These are phyloP conservation scores for Oenanthe javanica DNA, from an alignment of 140 eudicot species.

Conservation along the genomic window DNA sequence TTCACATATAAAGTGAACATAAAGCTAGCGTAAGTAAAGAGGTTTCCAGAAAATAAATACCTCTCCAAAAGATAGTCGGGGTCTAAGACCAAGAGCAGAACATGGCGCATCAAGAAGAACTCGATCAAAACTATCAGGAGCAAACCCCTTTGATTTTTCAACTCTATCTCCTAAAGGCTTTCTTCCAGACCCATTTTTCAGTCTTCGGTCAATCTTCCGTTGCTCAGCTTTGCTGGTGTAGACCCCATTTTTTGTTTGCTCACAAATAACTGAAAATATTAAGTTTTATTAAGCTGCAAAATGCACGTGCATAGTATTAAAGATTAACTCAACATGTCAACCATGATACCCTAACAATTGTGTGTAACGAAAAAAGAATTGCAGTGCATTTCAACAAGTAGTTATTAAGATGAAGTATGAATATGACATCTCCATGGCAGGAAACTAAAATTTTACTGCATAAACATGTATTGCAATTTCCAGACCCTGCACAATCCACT, in stretches of 20 bases:
- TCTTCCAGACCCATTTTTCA: conserved; percentile 84
- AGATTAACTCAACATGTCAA: conserved; percentile 13
- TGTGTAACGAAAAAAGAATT: not conserved
- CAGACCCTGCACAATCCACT: not conserved
- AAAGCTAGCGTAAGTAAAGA: not conserved
- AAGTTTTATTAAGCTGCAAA: conserved; percentile 16
- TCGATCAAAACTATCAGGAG: conserved; percentile 87
- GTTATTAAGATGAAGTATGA: not conserved
- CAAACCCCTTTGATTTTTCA: conserved; percentile 67
- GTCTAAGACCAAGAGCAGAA: conserved; percentile 96
- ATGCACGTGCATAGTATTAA: conserved; percentile 5
- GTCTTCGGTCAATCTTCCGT: conserved; percentile 41
- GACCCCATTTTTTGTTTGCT: conserved; percentile 27
- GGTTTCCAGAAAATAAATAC: conserved; percentile 21
- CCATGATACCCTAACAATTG: conserved; percentile 1
- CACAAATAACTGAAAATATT: conserved; percentile 24
- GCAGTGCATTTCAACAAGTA: not conserved
- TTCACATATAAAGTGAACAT: not conserved
- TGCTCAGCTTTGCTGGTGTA: conserved; percentile 36
- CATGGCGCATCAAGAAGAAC: conserved; percentile 99
- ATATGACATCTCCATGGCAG: not conserved
- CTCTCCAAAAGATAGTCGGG: conserved; percentile 87
- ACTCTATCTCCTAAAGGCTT: conserved; percentile 59
- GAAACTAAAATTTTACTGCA: not conserved
- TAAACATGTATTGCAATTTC: not conserved